A percentile compares a stretch with the other conserved stretches of the same genome.
phyloP scores from a whole-genome alignment of 768 basidiomycete genomes.

The Multifurca ochricompacta region DNA sequence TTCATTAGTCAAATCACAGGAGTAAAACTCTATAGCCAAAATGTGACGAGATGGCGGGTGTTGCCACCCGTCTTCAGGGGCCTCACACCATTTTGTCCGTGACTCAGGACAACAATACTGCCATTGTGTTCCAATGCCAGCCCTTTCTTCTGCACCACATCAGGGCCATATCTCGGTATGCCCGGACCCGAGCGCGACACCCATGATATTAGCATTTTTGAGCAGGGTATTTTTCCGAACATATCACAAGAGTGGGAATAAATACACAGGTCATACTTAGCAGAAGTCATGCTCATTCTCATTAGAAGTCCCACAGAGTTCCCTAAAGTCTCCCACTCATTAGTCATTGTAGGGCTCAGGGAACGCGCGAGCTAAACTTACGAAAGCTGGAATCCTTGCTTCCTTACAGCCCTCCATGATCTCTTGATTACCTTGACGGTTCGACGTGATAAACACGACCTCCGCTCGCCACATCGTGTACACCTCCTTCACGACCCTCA shows the following conservation, averaged over 20 bases:
- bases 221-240: neutral
- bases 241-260: neutral
- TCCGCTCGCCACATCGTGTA: slow-evolving; percentile 68
- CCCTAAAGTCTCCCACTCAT: slow-evolving; percentile 27
- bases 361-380: slow-evolving; percentile 8
- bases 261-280: neutral
- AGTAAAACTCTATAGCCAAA: neutral
- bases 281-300: neutral
- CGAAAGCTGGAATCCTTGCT: slow-evolving; percentile 49
- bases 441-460: slow-evolving; percentile 82
- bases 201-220: neutral
- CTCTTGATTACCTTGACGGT: slow-evolving; percentile 68
- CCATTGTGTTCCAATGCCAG: neutral
- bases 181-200: neutral
- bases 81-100: neutral
- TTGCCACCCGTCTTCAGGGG: neutral
- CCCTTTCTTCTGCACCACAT: neutral
- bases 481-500: slow-evolving; percentile 65
- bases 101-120: neutral
- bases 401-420: slow-evolving; percentile 74
- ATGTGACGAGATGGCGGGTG: neutral
- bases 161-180: neutral
- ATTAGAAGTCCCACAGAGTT: slow-evolving; percentile 63
- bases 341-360: neutral
- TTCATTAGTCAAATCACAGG: neutral